Evolutionary conservation across 345 rosid species (phyloP), one percentile per base, ranked within the genome.

Genomic region (Euphorbia pulcherrima): DNA sequence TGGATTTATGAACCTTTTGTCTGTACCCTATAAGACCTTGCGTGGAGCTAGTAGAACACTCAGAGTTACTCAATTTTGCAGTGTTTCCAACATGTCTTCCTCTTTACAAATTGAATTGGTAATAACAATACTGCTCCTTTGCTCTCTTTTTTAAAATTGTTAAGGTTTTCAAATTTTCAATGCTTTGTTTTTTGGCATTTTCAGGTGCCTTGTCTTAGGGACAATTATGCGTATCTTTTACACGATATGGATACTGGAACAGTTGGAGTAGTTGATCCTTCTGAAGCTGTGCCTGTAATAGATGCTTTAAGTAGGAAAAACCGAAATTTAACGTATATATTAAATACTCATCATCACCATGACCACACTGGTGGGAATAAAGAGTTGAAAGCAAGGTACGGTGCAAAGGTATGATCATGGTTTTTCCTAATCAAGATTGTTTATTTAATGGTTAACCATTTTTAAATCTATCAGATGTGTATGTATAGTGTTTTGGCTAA

Each of bases 211-310:
- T 95, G 99, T 58, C 87, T 91, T 56, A 81, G 76, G 70, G 97
- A 95, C 75, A 88, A 85, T 79, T 95, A 90, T 72, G 97, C 99
- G 53, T 95, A 91, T 80, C 89, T 95, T 65, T 84, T 95, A 65
- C 92, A 92, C 65, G 99, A 95, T 72, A 86, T 79, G 71, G 92
- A 92, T 78, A 95, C 99, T 0, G 99, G 97, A 68, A 95, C 99
- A 0, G 97, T 95, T 78, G 99, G 97, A 62, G 97, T 95, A 54
- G 97, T 95, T 82, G 99, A 95, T 87, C 99, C 99, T 16, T 83
- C 88, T 72, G 99, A 95, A 82, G 85, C 97, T 74, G 77, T 70
- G 27, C 99, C 99, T 56, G 73, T 95, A 74, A 82, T 95, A 29
- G 86, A 95, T 51, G 99, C 92, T 68, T 79, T 92, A 81, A 90